These are phyloP conservation scores for Ophiostoma pallidulum DNA, from an alignment of 2,329 filamentous ascomycete genomes.

Conservation along the genomic window DNA sequence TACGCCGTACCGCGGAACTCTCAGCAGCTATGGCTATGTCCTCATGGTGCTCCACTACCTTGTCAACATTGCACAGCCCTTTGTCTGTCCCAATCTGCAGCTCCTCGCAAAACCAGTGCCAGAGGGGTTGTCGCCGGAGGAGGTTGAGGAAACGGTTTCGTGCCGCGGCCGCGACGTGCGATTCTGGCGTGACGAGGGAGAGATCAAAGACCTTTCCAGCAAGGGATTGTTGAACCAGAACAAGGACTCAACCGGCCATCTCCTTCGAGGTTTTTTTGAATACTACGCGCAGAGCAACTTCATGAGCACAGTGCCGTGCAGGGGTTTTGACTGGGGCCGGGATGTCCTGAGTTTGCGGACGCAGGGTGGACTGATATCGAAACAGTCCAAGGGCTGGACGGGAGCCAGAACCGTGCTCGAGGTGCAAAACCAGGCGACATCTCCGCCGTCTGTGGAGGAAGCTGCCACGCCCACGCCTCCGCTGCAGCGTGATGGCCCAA, in stretches of 20 bases:
- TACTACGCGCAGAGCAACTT: slow-evolving; percentile 61
- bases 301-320: slow-evolving; percentile 40
- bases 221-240: slow-evolving; percentile 57
- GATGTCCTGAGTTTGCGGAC: slow-evolving; percentile 73
- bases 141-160: slow-evolving; percentile 30
- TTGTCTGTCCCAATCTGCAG: slow-evolving; percentile 79
- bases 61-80: slow-evolving; percentile 69
- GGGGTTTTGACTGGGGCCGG: slow-evolving; percentile 69
- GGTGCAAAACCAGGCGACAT: slow-evolving; percentile 29
- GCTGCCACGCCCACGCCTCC: too few species aligned
- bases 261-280: slow-evolving; percentile 78
- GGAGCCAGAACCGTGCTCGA: slow-evolving; percentile 64
- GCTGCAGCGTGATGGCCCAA: too few species aligned
- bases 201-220: slow-evolving; percentile 53
- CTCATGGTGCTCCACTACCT: slow-evolving; percentile 89
- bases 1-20: slow-evolving; percentile 72
- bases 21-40: slow-evolving; percentile 86
- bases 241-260: slow-evolving; percentile 54
- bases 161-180: slow-evolving; percentile 61
- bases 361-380: slow-evolving; percentile 58
- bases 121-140: slow-evolving; percentile 28
- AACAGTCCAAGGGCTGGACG: slow-evolving; percentile 76
- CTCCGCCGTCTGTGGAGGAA: slow-evolving; percentile 15
- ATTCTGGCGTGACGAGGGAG: slow-evolving; percentile 68
- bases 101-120: slow-evolving; percentile 36